Evolutionary conservation across 768 basidiomycete species (phyloP), one percentile per base, ranked within the genome.

Genomic region (Paxillus rubicundulus): DNA sequence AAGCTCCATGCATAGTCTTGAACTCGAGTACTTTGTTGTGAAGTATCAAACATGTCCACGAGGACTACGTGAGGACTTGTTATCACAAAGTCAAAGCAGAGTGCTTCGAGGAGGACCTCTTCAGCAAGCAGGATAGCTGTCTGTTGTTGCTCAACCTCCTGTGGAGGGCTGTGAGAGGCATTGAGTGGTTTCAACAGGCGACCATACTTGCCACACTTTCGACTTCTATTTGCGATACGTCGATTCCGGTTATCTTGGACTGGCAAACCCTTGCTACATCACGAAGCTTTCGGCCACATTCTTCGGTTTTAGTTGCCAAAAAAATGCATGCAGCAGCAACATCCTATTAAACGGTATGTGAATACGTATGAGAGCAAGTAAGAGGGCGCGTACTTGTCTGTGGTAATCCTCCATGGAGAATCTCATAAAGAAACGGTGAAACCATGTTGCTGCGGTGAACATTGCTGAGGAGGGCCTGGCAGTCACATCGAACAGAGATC

Each of bases 371-470:
- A 37, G 52, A 55, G 20, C 44, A 10, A 46, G 4, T 32, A 39
- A 48, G 43, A 48, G 54, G n/a, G 40, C 53, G 34, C 34, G 32
- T 54, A 71, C 75, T 57, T 70, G 87, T 90, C 76, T 89, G 87
- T 88, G 86, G 61, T 88, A 87, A 62, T 91, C 87, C 61, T 87
- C 84, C 81, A 90, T 82, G 24, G 89, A 82, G 65, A 81, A 85
- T 54, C 91, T 79, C 90, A 93, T 91, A 68, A 89, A 93, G 69
- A 93, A 93, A 12, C 92, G 80, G 68, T 93, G 92, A 59, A 92
- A 91, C 87, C 91, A 93, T 6, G 87, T 89, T 21, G 90, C 89
- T 21, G 92, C 89, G 21, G 92, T 90, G 61, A 87, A 87, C 74
- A 92, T 81, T 13, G 90, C 89, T 14, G 89, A 85, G 18, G 85